Base-by-base conservation (phyloP, 768 basidiomycete genomes). In the Suillus ampliporus region DNA sequence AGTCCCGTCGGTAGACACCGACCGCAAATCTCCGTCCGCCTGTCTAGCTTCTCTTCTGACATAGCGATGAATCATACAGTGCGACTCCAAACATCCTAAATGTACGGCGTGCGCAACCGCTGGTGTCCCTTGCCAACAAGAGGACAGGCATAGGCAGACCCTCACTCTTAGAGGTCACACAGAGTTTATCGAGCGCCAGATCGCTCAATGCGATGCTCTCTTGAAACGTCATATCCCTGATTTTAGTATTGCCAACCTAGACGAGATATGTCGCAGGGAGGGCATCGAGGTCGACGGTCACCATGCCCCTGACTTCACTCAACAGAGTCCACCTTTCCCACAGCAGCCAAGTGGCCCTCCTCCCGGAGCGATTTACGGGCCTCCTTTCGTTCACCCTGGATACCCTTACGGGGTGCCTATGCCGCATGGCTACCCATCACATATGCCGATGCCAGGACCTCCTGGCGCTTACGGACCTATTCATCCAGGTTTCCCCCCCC, bases 51-150 rank as follows among this genome's bases (percentile, higher is more conserved):
- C 66, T 67, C 47, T 67, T 65, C 66, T 57, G 66, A 61, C 73
- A 75, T 70, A 67, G 68, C 65, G 54, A 61, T 69, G 67, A 50
- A 69, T 69, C 66, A 65, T 60, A 70, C 72, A 95, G 93, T 95
- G 93, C 83, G 93, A 95, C 77, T 94, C 92, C 8, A 94, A 93
- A 73, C 91, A 93, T 74, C 93, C 93, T 41, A 80, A 89, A 76
- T 95, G 93, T 72, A 91, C 90, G 19, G 90, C 93, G 41, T 95
- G 93, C 72, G 86, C 89, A 43, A 89, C 89, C 10, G 91, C 92
- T 0, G 89, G 89, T 67, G 89, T 89, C 0, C 74, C 83, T 47
- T 95, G 93, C 79, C 88, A 94, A 71, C 93, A 95, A 73, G 93
- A 95, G 71, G 93, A 95, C 79, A 81, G 93, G 52, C 92, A 95